Evolutionary conservation across 495 filamentous ascomycete species (phyloP).

Genomic region (Paragyromitra xinjiangensis): DNA sequence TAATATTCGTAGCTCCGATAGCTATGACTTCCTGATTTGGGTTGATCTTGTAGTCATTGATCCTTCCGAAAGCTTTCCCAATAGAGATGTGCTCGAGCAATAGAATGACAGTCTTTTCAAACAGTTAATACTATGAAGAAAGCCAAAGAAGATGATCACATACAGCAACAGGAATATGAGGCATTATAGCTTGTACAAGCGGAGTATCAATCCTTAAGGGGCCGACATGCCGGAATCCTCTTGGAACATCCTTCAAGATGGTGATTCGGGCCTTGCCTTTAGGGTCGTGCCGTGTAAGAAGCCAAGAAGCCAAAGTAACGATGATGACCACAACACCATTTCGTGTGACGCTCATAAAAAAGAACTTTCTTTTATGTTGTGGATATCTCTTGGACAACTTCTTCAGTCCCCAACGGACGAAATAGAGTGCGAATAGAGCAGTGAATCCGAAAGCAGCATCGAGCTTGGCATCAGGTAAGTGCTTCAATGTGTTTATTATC

Average conservation of each 20-base stretch:
- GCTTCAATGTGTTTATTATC: constrained; percentile 66
- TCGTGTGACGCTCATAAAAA: constrained; percentile 54
- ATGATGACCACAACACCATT: constrained; percentile 55
- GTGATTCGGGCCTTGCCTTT: constrained; percentile 58
- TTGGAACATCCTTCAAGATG: constrained; percentile 55
- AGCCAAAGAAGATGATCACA: background rate
- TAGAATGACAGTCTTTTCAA: constrained; percentile 61
- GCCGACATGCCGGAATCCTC: constrained; percentile 54
- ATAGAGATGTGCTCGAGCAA: constrained; percentile 67
- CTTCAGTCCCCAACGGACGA: constrained; percentile 62
- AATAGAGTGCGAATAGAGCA: constrained; percentile 64
- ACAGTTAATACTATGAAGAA: constrained; percentile 54
- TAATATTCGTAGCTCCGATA: constrained; percentile 65
- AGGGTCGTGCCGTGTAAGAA: constrained; percentile 61
- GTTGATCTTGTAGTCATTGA: constrained; percentile 67
- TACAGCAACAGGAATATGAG: constrained; percentile 55
- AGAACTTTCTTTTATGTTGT: constrained; percentile 51
- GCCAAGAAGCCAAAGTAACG: constrained; percentile 51
- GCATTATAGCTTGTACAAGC: constrained; percentile 46
- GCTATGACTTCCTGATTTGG: constrained; percentile 67
- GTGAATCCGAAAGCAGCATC: constrained; percentile 66
- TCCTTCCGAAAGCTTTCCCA: constrained; percentile 65
- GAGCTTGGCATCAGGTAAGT: constrained; percentile 61
- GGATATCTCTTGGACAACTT: constrained; percentile 61
- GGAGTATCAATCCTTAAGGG: constrained; percentile 47